Base-by-base conservation (phyloP, 768 basidiomycete species). In the Hericium coralloides region DNA sequence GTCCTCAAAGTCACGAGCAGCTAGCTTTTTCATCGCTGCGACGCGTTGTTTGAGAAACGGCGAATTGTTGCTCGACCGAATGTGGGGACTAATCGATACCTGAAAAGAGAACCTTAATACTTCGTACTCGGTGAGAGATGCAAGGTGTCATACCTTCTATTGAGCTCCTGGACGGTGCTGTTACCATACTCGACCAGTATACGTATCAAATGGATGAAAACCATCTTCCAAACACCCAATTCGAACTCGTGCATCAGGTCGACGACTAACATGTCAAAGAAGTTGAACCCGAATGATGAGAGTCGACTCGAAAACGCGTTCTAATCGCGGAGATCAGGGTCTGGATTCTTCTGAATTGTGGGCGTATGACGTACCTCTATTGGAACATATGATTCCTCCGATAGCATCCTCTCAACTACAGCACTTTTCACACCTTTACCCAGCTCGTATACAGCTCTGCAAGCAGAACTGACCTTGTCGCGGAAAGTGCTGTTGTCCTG, bases 241-340 rank as follows among this genome's bases (percentile, higher is more conserved):
- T 77, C 72, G 31, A 73, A 66, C 49, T 77, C 72, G 39, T 77
- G 76, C 55, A 79, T 47, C 14, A 77, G 61, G 49, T 79, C 73
- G 0, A 67, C 63, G 0, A 68, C 61, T 0, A 76, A 64, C 20
- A 71, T 64, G 0, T 1, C 23, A 43, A 59, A 72, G 5, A 68
- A 31, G 38, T 72, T 59, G 25, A 67, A 67, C 1, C 64, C 65
- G 6, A 67, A 25, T 4, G 53, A 20, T 1, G 45, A 51, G 1
- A 76, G 60, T 0, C 18, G 26, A 9, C 65, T 59, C 0, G 68
- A 69, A 52, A 77, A 72, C 1, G 70, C 60, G 53, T 74, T 76
- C 74, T 76, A 57, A 25, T 20, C 18, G 17, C 10, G 26, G 12
- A 5, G 14, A 25, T 55, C 12, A 49, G 31, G 10, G 9, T 15